A percentile compares a stretch with the other conserved stretches of the same genome.
phyloP scores from a whole-genome alignment of 768 basidiomycete genomes.

The Chalciporus piperatus region DNA sequence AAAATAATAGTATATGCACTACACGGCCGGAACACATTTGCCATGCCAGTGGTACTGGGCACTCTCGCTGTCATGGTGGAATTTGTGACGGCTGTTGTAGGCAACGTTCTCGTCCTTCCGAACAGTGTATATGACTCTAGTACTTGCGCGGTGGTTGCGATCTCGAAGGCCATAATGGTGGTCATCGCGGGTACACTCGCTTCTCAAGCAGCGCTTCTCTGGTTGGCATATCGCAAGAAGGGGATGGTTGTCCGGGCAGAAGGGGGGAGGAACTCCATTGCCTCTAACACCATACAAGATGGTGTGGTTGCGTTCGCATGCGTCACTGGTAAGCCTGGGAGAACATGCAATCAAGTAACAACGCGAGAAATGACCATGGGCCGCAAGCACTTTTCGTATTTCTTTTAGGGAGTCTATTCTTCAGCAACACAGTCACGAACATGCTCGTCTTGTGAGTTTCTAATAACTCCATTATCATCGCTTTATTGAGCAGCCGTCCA shows the following conservation, averaged over 20 bases:
- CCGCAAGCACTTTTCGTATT: slow-evolving; percentile 13
- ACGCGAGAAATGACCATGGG: neutral
- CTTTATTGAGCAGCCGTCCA: neutral
- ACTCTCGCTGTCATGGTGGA: slow-evolving; percentile 12
- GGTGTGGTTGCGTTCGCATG: slow-evolving; percentile 14
- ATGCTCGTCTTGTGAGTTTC: slow-evolving; percentile 16
- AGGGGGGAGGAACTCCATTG: neutral
- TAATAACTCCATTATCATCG: neutral
- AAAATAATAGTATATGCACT: slow-evolving; percentile 20
- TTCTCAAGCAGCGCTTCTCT: slow-evolving; percentile 18
- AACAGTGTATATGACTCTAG: slow-evolving; percentile 10
- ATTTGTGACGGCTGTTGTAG: neutral
- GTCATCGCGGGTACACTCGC: slow-evolving; percentile 7
- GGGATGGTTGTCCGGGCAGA: neutral
- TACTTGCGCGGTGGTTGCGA: slow-evolving; percentile 7
- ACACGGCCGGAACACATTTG: slow-evolving; percentile 2
- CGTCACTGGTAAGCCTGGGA: slow-evolving; percentile 12
- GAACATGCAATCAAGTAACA: neutral
- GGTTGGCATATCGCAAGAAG: slow-evolving; percentile 17
- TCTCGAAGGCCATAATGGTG: slow-evolving; percentile 1
- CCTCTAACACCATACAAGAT: slow-evolving; percentile 25
- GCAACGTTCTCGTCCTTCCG: slow-evolving; percentile 2
- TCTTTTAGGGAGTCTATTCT: slow-evolving; percentile 2
- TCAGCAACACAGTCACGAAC: neutral
- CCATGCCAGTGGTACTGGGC: slow-evolving; percentile 1